These are phyloP conservation scores for Castanea crenata DNA, from an alignment of 306 rosid species.

Conservation along the genomic window DNA sequence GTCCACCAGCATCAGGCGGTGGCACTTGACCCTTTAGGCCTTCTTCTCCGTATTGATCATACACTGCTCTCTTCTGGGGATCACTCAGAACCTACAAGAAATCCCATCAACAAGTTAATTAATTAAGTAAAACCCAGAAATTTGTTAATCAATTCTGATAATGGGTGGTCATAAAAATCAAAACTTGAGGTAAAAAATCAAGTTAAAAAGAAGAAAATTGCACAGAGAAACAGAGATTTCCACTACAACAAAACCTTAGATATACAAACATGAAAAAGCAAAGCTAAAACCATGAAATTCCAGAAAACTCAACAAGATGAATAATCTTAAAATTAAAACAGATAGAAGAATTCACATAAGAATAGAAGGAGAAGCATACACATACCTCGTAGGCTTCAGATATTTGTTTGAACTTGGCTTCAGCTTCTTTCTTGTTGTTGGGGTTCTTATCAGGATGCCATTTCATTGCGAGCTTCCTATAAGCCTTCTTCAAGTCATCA, in stretches of 20 bases:
- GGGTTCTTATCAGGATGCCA: slow-evolving; percentile 86
- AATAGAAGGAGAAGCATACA: background rate
- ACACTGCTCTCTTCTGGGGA: slow-evolving; percentile 60
- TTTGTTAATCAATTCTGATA: background rate
- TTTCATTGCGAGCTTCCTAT: slow-evolving; percentile 71
- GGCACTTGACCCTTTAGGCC: slow-evolving; percentile 72
- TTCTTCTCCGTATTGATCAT: slow-evolving; percentile 78
- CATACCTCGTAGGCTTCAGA: slow-evolving; percentile 66
- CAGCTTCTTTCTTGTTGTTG: slow-evolving; percentile 62
- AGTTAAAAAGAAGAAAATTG: background rate
- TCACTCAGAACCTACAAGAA: slow-evolving; percentile 64
- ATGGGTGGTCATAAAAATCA: background rate
- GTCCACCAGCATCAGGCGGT: slow-evolving; percentile 57
- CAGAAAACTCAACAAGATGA: background rate
- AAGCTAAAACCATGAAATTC: background rate
- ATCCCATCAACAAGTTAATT: slow-evolving; percentile 11
- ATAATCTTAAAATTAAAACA: background rate
- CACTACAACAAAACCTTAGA: background rate
- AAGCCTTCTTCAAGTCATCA: slow-evolving; percentile 69
- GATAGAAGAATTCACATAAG: too few species aligned
- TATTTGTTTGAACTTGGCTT: slow-evolving; percentile 66
- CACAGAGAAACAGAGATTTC: background rate
- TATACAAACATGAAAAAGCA: background rate
- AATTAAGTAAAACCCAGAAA: slow-evolving; percentile 16
- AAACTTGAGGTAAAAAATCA: background rate